Base-by-base conservation (phyloP, 2,329 filamentous ascomycete genomes). In the Apiospora phragmitis region DNA sequence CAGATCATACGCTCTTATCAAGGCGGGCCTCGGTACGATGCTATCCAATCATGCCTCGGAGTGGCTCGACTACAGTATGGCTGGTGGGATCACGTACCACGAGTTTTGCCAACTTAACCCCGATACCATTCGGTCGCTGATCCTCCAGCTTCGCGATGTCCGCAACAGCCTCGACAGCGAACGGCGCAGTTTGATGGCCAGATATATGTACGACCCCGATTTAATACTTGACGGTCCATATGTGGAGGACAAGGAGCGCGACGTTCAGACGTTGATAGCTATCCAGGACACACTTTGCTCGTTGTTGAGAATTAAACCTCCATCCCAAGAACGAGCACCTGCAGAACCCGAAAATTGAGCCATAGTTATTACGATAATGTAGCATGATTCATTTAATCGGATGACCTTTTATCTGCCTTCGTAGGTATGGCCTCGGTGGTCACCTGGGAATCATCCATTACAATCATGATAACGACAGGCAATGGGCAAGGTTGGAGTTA, bases 61-160 rank as follows among this genome's bases (percentile, higher is more conserved):
- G 24, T 77, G 75, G 76, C 71, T 75, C 9, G 73, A 77, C 14
- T 68, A 72, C 41, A 72, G 73, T 43, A 42, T 70, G 14, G 67
- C 66, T 3, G 71, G 72, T 1, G 73, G 74, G 6, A 62, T 77
- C 29, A 74, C 74, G 0, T 74, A 75, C 41, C 67, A 70, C 21
- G 74, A 75, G 51, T 76, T 78, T 70, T 74, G 73, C 41, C 69
- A 65, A 11, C 67, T 77, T 12, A 74, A 77, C 51, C 71, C 73
- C 11, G 73, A 73, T 35, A 74, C 74, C 3, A 74, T 78, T 21
- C 71, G 73, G 11, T 77, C 76, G 3, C 67, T 77, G 16, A 72
- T 65, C 18, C 38, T 73, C 8, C 74, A 75, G 35, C 73, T 79
- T 29, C 73, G 74, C 43, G 71, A 76, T 55, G 71, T 74, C 9